Evolutionary conservation across 2,329 filamentous ascomycete genomes (phyloP).

Genomic region (Sporothrix sp.): DNA sequence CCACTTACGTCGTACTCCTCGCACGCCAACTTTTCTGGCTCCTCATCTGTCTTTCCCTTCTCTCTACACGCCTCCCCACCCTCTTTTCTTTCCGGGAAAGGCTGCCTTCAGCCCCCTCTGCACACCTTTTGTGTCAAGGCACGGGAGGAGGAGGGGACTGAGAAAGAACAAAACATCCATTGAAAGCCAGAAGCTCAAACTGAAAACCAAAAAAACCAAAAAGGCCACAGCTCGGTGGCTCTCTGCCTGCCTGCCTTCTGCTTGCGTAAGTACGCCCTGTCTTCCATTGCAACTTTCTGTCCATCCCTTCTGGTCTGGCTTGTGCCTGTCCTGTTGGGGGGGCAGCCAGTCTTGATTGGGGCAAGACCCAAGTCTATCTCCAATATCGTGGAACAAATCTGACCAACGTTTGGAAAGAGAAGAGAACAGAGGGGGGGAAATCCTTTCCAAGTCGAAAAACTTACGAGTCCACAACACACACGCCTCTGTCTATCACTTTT

Average conservation of each 20-base stretch:
- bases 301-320: neutral
- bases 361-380: neutral
- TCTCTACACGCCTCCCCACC: neutral
- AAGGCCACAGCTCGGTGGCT: too few species aligned
- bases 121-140: neutral
- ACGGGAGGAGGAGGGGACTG: neutral
- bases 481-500: too few species aligned
- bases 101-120: neutral
- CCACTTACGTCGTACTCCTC: too few species aligned
- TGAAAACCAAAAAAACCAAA: neutral
- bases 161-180: neutral
- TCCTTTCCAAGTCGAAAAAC: too few species aligned
- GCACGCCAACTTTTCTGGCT: neutral
- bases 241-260: too few species aligned
- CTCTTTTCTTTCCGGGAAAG: neutral
- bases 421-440: neutral
- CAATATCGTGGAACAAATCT: slow-evolving; percentile 1
- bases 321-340: neutral
- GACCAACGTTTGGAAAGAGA: neutral
- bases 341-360: neutral
- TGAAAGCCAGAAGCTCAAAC: neutral
- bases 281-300: too few species aligned
- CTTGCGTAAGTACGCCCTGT: too few species aligned
- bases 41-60: neutral
- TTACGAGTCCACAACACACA: too few species aligned